Base-by-base conservation (phyloP, 2,329 filamentous ascomycete species). In the Aspergillus aculeatus region DNA sequence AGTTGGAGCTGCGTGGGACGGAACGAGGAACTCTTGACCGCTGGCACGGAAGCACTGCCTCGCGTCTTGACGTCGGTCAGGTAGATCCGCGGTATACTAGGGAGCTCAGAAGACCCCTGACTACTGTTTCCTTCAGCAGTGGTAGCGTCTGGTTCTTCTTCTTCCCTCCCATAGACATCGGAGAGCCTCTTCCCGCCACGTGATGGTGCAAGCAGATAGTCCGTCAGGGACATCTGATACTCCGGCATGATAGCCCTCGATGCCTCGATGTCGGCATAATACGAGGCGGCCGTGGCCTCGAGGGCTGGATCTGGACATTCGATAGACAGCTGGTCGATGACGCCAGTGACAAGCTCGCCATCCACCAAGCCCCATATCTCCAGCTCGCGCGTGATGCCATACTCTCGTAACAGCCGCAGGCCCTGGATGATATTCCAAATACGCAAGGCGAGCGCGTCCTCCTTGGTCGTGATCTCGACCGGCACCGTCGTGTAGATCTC, bases 351-450 rank as follows among this genome's bases (percentile, higher is more conserved):
- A 23, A 97, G 80, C 67, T 96, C 85, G 1, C 89, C 92, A 59
- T 95, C 87, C 2, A 97, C 74, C 12, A 89, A 78, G 0, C 94
- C 95, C 92, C 94, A 97, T 3, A 98, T 83, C 68, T 92, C 89
- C 26, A 94, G 73, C 74, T 94, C 90, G 19, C 91, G 81, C 2
- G 91, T 92, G 59, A 89, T 78, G 3, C 91, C 90, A 1, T 82
- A 87, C 12, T 89, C 84, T 5, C 88, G 82, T 56, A 94, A 77
- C 1, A 87, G 91, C 19, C 90, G 85, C 53, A 98, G 71, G 0
- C 93, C 92, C 70, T 96, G 91, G 35, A 97, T 89, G 10, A 95
- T 82, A 73, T 98, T 98, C 92, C 93, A 98, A 50, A 98, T 82
- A 60, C 86, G 83, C 60, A 98, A 74, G 0, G 90, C 95, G 75